phyloP scores from a whole-genome alignment of 495 filamentous ascomycete species.

The Elaphomyces granulatus region DNA sequence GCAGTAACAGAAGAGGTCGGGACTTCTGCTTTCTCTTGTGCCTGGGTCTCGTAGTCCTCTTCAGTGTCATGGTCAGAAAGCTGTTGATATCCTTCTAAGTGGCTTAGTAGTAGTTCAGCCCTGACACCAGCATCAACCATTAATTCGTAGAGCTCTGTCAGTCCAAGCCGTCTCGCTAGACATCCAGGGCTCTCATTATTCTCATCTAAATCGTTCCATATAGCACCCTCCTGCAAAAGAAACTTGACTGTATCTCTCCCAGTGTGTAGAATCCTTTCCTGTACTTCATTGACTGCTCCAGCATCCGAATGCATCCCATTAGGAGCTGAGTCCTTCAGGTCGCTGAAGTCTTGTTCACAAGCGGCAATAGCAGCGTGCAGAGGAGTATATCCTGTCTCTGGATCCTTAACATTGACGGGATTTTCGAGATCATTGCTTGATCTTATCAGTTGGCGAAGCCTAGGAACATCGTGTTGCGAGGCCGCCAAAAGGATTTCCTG shows the following conservation, averaged over 20 bases:
- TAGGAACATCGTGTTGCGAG: slow-evolving; percentile 62
- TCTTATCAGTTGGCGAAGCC: slow-evolving; percentile 61
- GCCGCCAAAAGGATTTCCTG: slow-evolving; percentile 62
- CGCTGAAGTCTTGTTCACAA: slow-evolving; percentile 39
- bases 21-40: slow-evolving; percentile 4
- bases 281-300: slow-evolving; percentile 5
- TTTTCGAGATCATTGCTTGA: slow-evolving; percentile 33
- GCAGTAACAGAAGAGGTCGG: slow-evolving; percentile 2
- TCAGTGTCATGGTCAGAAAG: slow-evolving; percentile 37
- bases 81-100: slow-evolving; percentile 63
- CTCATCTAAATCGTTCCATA: slow-evolving; percentile 90
- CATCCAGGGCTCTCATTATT: slow-evolving; percentile 87
- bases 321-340: slow-evolving; percentile 3
- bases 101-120: slow-evolving; percentile 69
- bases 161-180: slow-evolving; percentile 55
- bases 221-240: slow-evolving; percentile 73
- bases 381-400: slow-evolving; percentile 71
- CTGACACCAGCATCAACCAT: slow-evolving; percentile 86
- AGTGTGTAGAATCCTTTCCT: slow-evolving; percentile 33
- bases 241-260: slow-evolving; percentile 55
- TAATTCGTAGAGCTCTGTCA: slow-evolving; percentile 62
- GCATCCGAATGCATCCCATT: slow-evolving; percentile 16
- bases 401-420: slow-evolving; percentile 65
- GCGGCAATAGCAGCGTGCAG: slow-evolving; percentile 83
- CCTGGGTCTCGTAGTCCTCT: slow-evolving; percentile 13